phyloP scores from a whole-genome alignment of 768 basidiomycete species.

The Boletus tylopilopsis region DNA sequence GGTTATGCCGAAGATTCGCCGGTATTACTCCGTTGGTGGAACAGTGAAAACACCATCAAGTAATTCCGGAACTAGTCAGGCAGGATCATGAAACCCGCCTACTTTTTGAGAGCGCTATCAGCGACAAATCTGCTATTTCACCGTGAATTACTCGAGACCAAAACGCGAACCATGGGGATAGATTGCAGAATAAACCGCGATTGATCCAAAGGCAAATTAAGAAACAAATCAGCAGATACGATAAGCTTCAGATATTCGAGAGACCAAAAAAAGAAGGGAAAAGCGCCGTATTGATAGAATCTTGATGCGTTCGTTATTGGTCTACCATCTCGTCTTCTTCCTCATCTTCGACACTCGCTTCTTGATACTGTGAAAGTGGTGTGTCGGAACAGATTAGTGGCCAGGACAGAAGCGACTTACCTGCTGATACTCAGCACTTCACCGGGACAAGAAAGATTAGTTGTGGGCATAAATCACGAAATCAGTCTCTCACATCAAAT shows the following conservation, averaged over 20 bases:
- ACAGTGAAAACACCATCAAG: background rate
- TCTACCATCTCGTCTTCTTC: conserved; percentile 31
- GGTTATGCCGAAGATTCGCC: background rate
- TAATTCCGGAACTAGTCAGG: background rate
- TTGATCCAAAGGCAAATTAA: conserved; percentile 19
- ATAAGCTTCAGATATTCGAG: conserved; percentile 5
- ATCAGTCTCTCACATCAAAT: conserved; percentile 65
- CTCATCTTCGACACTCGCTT: conserved; percentile 46
- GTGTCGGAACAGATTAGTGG: background rate
- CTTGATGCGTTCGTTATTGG: conserved; percentile 29
- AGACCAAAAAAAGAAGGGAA: conserved; percentile 1
- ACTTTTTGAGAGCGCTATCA: too few species aligned
- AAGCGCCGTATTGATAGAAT: background rate
- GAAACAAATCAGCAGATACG: conserved; percentile 15
- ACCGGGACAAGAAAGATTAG: conserved; percentile 6
- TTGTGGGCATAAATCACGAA: background rate
- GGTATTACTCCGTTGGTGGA: too few species aligned
- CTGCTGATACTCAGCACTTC: conserved; percentile 89
- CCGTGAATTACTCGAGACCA: too few species aligned
- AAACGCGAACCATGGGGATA: too few species aligned
- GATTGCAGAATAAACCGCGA: background rate
- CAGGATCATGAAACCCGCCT: background rate
- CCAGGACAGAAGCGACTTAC: conserved; percentile 31
- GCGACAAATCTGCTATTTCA: too few species aligned
- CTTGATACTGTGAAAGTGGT: conserved; percentile 48